These are phyloP conservation scores for Pseudogymnoascus sp. DNA, from an alignment of 2,329 filamentous ascomycete species.

Conservation along the genomic window DNA sequence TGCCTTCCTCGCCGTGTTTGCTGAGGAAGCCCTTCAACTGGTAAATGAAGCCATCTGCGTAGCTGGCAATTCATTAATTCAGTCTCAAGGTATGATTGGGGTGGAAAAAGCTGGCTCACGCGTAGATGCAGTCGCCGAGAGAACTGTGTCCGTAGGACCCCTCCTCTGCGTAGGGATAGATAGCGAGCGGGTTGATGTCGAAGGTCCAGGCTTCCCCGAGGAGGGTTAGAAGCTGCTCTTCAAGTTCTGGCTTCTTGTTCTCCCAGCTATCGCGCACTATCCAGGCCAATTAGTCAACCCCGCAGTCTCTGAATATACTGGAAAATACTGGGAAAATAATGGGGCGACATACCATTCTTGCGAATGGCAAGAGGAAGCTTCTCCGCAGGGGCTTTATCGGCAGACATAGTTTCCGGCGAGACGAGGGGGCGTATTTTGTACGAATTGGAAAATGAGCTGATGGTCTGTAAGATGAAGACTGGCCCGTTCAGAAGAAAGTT, in stretches of 20 bases:
- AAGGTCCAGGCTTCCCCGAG: conserved; percentile 43
- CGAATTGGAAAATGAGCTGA: background rate
- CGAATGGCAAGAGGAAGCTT: conserved; percentile 43
- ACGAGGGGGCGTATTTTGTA: background rate
- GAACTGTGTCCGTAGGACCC: conserved; percentile 26
- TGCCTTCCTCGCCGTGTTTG: conserved; percentile 31
- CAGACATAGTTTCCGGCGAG: conserved; percentile 11
- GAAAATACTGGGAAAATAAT: background rate
- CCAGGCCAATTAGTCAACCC: conserved; percentile 10
- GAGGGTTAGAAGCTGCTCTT: conserved; percentile 35
- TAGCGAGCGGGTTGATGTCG: conserved; percentile 37
- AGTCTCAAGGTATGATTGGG: background rate
- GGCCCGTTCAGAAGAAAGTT: background rate
- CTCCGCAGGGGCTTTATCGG: conserved; percentile 33
- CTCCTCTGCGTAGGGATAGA: conserved; percentile 39
- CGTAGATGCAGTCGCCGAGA: conserved; percentile 36
- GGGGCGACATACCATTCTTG: conserved; percentile 38
- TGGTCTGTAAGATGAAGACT: background rate
- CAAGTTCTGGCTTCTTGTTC: conserved; percentile 35
- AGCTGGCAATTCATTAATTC: conserved; percentile 26
- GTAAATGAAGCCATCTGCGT: conserved; percentile 34
- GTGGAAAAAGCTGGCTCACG: conserved; percentile 27
- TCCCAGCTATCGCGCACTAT: conserved; percentile 46
- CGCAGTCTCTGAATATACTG: background rate
- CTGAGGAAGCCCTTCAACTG: conserved; percentile 33